Evolutionary conservation across 2,329 filamentous ascomycete species (phyloP).

Genomic region (Colletotrichum endophyticum): DNA sequence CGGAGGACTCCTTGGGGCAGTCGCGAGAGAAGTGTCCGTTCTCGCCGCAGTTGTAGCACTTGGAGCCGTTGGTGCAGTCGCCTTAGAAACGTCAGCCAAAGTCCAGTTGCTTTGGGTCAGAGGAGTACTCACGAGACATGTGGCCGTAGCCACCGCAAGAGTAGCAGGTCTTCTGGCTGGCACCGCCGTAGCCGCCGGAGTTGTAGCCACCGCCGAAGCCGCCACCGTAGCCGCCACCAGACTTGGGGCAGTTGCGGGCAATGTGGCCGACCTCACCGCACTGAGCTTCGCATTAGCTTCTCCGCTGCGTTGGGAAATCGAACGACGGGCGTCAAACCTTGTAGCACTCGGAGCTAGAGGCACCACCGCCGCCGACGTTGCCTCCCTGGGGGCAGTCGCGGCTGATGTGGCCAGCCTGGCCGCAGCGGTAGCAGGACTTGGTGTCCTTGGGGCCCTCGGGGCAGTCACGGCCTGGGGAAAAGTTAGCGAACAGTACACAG

Average conservation of each 20-base stretch:
- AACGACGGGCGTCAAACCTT: conserved; percentile 57
- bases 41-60: conserved; percentile 99
- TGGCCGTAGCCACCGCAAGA: conserved; percentile 97
- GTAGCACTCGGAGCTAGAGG: conserved; percentile 79
- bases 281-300: conserved; percentile 40
- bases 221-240: conserved; percentile 54
- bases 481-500: conserved; percentile 24
- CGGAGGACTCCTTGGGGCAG: conserved; percentile 89
- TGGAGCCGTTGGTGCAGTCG: conserved; percentile 98
- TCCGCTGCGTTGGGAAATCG: too few species aligned
- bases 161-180: conserved; percentile 88
- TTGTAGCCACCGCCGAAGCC: conserved; percentile 51
- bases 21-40: conserved; percentile 94
- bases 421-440: conserved; percentile 79
- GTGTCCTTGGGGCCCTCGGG: conserved; percentile 86
- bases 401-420: conserved; percentile 86
- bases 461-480: conserved; percentile 79
- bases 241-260: conserved; percentile 84
- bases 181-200: conserved; percentile 52
- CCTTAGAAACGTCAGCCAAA: conserved; percentile 41
- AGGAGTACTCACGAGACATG: conserved; percentile 76
- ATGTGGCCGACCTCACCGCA: conserved; percentile 97
- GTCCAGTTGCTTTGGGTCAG: neutral
- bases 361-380: conserved; percentile 48
- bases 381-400: conserved; percentile 72